Base-by-base conservation (phyloP, 306 rosid species). In the Pueraria montana region DNA sequence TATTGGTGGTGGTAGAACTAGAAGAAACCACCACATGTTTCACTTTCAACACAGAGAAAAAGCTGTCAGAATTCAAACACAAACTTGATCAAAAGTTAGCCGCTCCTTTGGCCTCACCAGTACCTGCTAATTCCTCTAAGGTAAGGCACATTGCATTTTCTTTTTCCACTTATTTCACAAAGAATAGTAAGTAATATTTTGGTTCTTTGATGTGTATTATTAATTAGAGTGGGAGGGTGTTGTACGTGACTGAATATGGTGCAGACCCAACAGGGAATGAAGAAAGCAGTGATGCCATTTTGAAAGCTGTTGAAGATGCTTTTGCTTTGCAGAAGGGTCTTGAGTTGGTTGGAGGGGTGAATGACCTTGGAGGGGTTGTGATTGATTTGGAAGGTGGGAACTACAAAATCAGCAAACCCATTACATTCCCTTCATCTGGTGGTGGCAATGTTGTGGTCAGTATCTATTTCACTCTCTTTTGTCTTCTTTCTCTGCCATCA, bases 371-470 rank as follows among this genome's bases (percentile, higher is more conserved):
- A 48, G 94, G 97, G 24, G 86, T 83, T 7, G 72, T 85, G 2
- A 87, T 92, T 85, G 92, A 92, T 89, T 83, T 90, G 71, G 79
- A 82, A 82, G 92, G 97, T 61, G 97, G 97, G 2, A 87, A 84
- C 58, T 92, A 81, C 85, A 89, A 27, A 80, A 87, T 92, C 49
- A 80, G 63, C 85, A 88, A 89, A 32, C 97, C 94, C 10, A 80
- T 92, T 1, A 68, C 84, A 11, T 87, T 92, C 74, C 93, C 95
- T 43, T 45, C 84, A 2, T 72, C 94, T 34, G 86, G 81, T 43
- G 82, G 63, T 40, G 94, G 84, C 89, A 92, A 92, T 83, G 13
- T 90, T 78, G 82, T 92, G 92, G 94, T 92, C 2, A 86, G 89
- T 1, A 11, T 68, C 11, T 40, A 16, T 6, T 14, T 23, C 3